phyloP scores from a whole-genome alignment of 176 grass and related monocot genomes.

The sorghum (Sorghum bicolor) region DNA sequence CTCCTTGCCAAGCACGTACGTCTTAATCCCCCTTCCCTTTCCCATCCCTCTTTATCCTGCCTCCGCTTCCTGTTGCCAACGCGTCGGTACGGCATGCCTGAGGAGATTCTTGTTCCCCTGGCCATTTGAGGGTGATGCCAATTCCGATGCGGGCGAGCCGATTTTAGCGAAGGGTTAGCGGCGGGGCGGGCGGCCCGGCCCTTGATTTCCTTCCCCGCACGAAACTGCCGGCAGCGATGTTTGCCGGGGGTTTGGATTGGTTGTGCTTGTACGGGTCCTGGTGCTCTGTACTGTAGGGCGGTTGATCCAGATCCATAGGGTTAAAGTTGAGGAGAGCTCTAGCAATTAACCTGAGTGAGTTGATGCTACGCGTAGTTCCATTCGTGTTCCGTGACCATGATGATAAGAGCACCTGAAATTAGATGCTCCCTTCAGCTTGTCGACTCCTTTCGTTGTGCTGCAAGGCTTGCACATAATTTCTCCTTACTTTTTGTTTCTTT shows the following conservation, averaged over 20 bases:
- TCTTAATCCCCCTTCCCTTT: not conserved
- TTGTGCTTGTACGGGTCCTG: not conserved
- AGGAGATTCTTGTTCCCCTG: not conserved
- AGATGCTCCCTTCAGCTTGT: not conserved
- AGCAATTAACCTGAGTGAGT: not conserved
- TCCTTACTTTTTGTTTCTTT: not conserved
- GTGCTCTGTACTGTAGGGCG: not conserved
- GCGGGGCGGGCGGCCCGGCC: not conserved
- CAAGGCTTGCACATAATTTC: not conserved
- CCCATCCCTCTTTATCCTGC: not conserved
- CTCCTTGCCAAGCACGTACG: constrained; percentile 92
- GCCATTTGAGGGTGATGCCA: not conserved
- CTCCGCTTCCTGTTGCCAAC: not conserved
- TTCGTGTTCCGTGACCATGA: not conserved
- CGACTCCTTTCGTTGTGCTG: not conserved
- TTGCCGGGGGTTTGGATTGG: not conserved
- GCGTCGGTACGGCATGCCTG: not conserved
- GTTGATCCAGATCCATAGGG: not conserved
- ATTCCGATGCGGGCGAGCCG: not conserved
- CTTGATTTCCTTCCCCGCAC: not conserved
- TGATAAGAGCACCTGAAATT: not conserved
- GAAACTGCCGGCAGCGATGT: not conserved
- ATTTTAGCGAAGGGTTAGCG: not conserved
- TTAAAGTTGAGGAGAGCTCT: no score
- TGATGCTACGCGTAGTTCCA: not conserved